Base-by-base conservation (phyloP, 768 basidiomycete species). In the Tylopilus plumbeoviolaceoides region DNA sequence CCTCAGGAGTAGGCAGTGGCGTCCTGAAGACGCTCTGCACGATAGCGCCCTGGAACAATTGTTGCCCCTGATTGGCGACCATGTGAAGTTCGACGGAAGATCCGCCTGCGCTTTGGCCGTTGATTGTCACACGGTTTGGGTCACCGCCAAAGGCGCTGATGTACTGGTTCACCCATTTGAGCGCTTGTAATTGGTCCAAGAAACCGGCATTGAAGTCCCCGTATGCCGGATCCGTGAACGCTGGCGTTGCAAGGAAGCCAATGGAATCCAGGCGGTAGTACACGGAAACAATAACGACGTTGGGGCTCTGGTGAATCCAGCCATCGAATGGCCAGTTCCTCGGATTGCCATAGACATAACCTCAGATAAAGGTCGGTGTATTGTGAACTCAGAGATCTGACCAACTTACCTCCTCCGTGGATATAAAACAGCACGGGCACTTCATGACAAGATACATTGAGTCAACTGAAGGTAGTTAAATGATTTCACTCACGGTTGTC, bases 251-350 rank as follows among this genome's bases (percentile, higher is more conserved):
- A 25, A 84, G 75, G 70, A 86, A 87, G 23, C 86, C 86, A 59
- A 87, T 77, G 1, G 80, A 77, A 47, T 76, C 75, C 21, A 87
- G 75, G 17, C 77, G 33, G 33, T 33, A 33, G 33, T 33, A 33
- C 6, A 33, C 33, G 0, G 84, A 83, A 9, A 84, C 83, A 48
- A 84, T 72, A 39, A 86, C 76, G 21, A 85, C 77, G 50, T 81
- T 77, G 3, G 82, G 82, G 25, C 73, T 78, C 59, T 84, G 83
- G 41, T 84, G 70, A 48, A 87, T 69, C 83, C 83, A 86, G 58
- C 75, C 70, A 58, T 85, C 78, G 61, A 84, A 85, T 2, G 84
- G 82, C 81, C 80, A 87, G 63, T 79, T 82, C 1, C 70, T 72
- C 1, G 83, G 83, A 61, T 85, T 86, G 5, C 84, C 82, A 57